Percentiles rank a stretch among this genome's conserved stretches.
Conservation (phyloP, 1,284 basidiomycete species). For the Tylopilus sp. region DNA sequence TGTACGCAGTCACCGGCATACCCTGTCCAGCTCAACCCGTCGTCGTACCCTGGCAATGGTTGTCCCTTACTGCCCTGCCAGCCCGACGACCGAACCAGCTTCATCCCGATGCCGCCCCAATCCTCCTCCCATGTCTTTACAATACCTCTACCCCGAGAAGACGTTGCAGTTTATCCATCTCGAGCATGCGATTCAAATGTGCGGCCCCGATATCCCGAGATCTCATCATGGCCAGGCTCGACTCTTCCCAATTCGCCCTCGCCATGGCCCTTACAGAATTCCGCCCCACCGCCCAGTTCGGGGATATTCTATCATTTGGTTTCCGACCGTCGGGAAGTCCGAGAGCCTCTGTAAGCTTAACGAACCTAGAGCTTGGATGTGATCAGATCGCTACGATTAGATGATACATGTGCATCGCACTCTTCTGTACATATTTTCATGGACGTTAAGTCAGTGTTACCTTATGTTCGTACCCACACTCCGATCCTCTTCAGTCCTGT, state of each 20-base stretch:
- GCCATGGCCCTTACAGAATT: not conserved
- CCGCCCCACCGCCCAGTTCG: not conserved
- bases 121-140: constrained; percentile 1
- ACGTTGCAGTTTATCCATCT: not conserved
- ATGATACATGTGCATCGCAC: not conserved
- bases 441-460: not conserved
- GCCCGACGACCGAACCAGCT: constrained; percentile 1
- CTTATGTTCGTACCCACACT: not conserved
- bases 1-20: constrained; percentile 1
- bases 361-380: constrained; percentile 1
- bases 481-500: not conserved
- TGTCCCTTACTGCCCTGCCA: constrained; percentile 2
- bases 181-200: constrained; percentile 2
- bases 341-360: not conserved
- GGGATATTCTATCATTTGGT: not conserved
- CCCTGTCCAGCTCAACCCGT: not conserved
- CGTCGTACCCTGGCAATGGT: not conserved
- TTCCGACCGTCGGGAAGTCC: constrained; percentile 7
- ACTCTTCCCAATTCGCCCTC: not conserved
- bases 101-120: not conserved
- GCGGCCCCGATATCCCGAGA: constrained; percentile 1
- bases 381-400: constrained; percentile 1
- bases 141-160: constrained; percentile 1
- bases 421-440: not conserved
- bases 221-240: constrained; percentile 6